Evolutionary conservation across 2,329 filamentous ascomycete species (phyloP).

Genomic region (Orbilia brochopaga): DNA sequence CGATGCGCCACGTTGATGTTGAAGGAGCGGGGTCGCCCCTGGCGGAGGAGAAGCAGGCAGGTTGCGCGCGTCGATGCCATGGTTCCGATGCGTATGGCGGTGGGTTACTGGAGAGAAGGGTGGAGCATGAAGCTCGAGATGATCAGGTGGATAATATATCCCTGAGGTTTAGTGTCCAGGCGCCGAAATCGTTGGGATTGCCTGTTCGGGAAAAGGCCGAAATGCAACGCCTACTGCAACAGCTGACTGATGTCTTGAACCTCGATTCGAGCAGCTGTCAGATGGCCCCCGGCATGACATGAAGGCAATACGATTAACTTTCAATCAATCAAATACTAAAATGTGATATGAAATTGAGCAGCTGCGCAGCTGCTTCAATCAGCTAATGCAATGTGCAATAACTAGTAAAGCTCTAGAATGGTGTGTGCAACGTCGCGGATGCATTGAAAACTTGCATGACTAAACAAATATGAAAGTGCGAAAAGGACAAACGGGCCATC

Average conservation of each 20-base stretch:
- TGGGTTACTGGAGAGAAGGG: slow-evolving; percentile 4
- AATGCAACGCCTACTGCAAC: background rate
- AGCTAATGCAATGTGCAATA: too few species aligned
- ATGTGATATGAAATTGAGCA: too few species aligned
- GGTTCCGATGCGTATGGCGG: background rate
- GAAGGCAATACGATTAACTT: background rate
- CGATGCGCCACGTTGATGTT: slow-evolving; percentile 15
- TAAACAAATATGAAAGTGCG: too few species aligned
- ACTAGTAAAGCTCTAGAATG: too few species aligned
- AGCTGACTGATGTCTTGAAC: background rate
- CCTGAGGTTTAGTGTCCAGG: background rate
- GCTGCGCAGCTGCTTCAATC: too few species aligned
- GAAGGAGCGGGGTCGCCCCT: slow-evolving; percentile 29
- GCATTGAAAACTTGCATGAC: too few species aligned
- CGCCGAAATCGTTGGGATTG: slow-evolving; percentile 2
- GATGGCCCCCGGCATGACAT: background rate
- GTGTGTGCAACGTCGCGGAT: too few species aligned
- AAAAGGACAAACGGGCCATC: too few species aligned
- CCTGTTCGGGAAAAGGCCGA: background rate
- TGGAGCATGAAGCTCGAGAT: background rate
- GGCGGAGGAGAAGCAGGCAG: slow-evolving; percentile 35
- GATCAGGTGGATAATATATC: background rate
- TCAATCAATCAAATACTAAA: too few species aligned
- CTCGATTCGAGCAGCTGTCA: background rate
- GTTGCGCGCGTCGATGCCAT: slow-evolving; percentile 38